Percentiles rank a stretch among this genome's conserved stretches.
phyloP scores from a whole-genome alignment of 148 eudicot species.

The Amaranthus palmeri region DNA sequence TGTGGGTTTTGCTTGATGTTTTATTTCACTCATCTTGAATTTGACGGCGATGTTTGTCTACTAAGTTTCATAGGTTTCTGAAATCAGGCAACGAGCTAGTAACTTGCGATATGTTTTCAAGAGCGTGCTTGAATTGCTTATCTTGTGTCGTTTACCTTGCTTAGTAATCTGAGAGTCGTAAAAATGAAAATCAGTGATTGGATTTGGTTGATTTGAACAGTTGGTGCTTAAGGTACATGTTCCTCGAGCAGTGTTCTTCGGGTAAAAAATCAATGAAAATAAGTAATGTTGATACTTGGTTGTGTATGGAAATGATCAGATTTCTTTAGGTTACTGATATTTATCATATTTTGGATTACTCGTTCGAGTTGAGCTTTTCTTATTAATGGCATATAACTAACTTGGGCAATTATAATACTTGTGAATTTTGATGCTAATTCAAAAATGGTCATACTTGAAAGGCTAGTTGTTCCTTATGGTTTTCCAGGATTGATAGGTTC shows the following conservation, averaged over 20 bases:
- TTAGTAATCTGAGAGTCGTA: not conserved
- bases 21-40: not conserved
- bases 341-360: too few relatives aligned
- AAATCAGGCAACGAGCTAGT: not conserved
- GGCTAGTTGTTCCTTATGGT: too few relatives aligned
- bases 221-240: not conserved
- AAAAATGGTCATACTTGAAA: too few relatives aligned
- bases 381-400: too few relatives aligned
- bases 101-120: not conserved
- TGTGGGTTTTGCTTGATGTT: not conserved
- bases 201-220: not conserved
- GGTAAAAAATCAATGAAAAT: not conserved
- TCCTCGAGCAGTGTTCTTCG: not conserved
- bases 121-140: not conserved
- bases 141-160: not conserved
- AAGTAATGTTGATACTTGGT: not conserved
- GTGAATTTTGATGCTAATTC: too few relatives aligned
- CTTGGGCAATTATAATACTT: too few relatives aligned
- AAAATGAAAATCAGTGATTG: not conserved
- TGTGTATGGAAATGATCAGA: too few relatives aligned
- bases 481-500: too few relatives aligned
- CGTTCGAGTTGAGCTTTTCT: too few relatives aligned
- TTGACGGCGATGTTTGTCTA: not conserved
- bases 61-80: not conserved
- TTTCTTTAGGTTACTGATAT: too few relatives aligned